Evolutionary conservation across 495 filamentous ascomycete genomes (phyloP).

Genomic region (Aspergillus nanangensis): DNA sequence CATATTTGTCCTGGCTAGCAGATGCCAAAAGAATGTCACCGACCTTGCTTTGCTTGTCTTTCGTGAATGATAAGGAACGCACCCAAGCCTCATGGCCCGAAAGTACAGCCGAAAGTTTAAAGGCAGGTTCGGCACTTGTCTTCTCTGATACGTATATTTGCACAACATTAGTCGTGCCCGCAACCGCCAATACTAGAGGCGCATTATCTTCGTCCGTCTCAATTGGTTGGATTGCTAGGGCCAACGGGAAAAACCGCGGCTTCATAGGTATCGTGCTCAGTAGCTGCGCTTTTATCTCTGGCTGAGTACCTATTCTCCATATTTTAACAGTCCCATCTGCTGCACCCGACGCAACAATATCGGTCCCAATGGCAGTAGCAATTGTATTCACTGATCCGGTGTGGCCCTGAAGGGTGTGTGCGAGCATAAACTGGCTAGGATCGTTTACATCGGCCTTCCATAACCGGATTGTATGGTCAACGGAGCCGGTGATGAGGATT

Average conservation of each 20-base stretch:
- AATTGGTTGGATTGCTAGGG: constrained; percentile 61
- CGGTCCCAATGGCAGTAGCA: constrained; percentile 45
- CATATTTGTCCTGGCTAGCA: constrained; percentile 95
- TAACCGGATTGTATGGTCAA: constrained; percentile 72
- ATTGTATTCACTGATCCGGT: constrained; percentile 76
- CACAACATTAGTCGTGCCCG: constrained; percentile 72
- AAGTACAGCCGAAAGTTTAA: constrained; percentile 72
- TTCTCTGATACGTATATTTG: constrained; percentile 66
- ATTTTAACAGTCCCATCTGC: constrained; percentile 81
- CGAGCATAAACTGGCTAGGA: constrained; percentile 31
- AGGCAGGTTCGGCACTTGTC: constrained; percentile 35
- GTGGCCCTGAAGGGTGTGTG: constrained; percentile 57
- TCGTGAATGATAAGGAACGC: constrained; percentile 71
- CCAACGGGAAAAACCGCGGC: constrained; percentile 76
- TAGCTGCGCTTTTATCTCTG: constrained; percentile 35
- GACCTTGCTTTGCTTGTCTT: constrained; percentile 48
- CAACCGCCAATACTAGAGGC: constrained; percentile 66
- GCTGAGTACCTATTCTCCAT: constrained; percentile 55
- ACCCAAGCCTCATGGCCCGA: constrained; percentile 96
- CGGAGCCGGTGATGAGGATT: constrained; percentile 72
- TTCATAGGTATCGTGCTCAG: constrained; percentile 69
- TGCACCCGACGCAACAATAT: constrained; percentile 65
- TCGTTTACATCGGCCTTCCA: constrained; percentile 48
- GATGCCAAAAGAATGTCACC: constrained; percentile 83
- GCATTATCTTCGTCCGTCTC: constrained; percentile 41